These are phyloP conservation scores for Sclerotinia minor DNA, from an alignment of 2,329 filamentous ascomycete species.

Conservation along the genomic window DNA sequence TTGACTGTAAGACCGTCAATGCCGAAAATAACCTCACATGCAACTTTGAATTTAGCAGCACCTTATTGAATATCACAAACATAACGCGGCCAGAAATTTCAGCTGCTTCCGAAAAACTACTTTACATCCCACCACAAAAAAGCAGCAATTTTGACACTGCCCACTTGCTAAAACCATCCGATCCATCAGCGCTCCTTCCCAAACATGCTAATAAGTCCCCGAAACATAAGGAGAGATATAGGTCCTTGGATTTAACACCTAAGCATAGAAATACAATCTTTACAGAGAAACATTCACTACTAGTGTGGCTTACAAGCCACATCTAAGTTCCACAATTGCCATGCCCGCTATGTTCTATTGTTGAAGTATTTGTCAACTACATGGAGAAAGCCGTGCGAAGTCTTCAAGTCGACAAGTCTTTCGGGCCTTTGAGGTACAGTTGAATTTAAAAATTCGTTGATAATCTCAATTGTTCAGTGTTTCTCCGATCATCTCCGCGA, in stretches of 20 bases:
- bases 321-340: no score
- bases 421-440: neutral
- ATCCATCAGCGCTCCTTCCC: fast-evolving
- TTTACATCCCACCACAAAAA: neutral
- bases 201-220: no score
- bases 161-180: neutral
- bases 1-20: neutral
- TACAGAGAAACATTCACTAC: neutral
- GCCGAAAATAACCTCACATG: neutral
- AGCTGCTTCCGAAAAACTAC: fast-evolving
- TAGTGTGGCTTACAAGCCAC: neutral
- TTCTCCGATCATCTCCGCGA: neutral
- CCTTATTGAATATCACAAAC: neutral
- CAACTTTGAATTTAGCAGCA: fast-evolving
- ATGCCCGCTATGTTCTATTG: fast-evolving
- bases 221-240: neutral
- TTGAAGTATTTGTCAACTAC: no score
- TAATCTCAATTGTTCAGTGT: neutral
- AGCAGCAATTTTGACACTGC: fast-evolving
- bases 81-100: no score
- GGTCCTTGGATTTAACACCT: neutral
- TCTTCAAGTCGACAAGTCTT: neutral
- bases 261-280: neutral
- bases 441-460: neutral
- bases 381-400: no score